Conservation (phyloP, 345 rosid genomes). For the Acer campestre region DNA sequence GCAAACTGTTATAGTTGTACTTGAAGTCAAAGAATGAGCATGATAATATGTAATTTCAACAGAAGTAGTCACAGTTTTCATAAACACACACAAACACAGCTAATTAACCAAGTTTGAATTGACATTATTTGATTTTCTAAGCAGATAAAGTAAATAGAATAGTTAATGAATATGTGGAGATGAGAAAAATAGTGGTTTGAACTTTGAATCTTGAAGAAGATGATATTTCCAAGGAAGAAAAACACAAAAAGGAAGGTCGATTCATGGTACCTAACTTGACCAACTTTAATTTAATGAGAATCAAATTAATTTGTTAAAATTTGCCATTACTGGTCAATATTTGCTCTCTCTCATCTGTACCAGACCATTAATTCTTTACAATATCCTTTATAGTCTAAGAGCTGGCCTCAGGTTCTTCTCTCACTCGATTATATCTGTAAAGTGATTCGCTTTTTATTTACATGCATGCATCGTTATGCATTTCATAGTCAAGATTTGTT, state of each 20-base stretch:
- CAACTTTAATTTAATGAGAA: background rate
- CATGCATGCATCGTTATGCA: background rate
- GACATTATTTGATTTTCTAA: background rate
- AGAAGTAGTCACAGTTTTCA: background rate
- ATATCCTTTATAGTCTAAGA: background rate
- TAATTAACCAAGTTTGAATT: background rate
- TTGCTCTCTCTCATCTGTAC: background rate
- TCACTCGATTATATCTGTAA: background rate
- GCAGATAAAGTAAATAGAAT: no score
- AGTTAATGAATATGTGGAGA: no score
- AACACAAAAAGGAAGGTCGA: background rate
- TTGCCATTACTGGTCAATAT: background rate
- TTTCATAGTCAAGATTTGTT: no score
- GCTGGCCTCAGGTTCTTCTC: background rate
- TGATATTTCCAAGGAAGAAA: background rate
- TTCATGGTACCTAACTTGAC: background rate
- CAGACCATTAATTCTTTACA: background rate
- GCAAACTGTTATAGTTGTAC: background rate
- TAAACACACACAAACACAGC: no score
- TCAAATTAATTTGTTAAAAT: no score
- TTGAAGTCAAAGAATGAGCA: background rate
- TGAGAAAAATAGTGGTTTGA: no score
- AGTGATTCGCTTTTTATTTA: background rate
- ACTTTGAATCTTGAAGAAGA: background rate
- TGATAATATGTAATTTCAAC: background rate